These are phyloP conservation scores for Cryomyces minteri DNA, from an alignment of 495 filamentous ascomycete species.

Conservation along the genomic window DNA sequence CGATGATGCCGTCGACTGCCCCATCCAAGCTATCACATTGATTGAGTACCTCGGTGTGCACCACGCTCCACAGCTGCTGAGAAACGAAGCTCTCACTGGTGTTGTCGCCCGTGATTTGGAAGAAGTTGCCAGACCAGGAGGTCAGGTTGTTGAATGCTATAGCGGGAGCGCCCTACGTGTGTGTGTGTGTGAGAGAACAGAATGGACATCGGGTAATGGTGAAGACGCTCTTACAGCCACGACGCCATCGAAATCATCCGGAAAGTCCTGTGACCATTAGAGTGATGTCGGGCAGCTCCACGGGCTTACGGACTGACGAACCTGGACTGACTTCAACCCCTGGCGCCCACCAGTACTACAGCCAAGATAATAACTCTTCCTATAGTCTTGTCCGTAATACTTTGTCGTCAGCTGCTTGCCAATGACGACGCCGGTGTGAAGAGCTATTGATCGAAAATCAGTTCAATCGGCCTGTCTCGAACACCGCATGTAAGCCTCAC, in stretches of 20 bases:
- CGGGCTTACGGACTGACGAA: too few relatives aligned
- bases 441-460: neutral
- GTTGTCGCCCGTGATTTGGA: conserved; percentile 24
- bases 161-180: neutral
- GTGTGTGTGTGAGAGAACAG: too few relatives aligned
- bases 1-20: conserved; percentile 14
- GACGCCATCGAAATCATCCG: conserved; percentile 30
- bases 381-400: conserved; percentile 27
- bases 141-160: neutral
- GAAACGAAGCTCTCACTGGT: conserved; percentile 9
- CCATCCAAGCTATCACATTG: conserved; percentile 16
- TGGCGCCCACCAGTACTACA: conserved; percentile 38
- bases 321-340: conserved; percentile 26
- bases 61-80: conserved; percentile 9
- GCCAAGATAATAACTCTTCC: conserved; percentile 33
- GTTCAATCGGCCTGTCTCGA: neutral
- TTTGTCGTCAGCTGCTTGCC: conserved; percentile 28
- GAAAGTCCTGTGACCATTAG: conserved; percentile 22
- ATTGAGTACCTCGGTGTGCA: conserved; percentile 12
- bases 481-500: neutral
- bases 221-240: conserved; percentile 16
- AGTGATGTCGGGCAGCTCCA: too few relatives aligned
- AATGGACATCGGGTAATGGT: too few relatives aligned
- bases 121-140: conserved; percentile 17
- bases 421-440: conserved; percentile 5